Conservation (phyloP, 2,329 filamentous ascomycete species). For the Boeremia lycopersici region DNA sequence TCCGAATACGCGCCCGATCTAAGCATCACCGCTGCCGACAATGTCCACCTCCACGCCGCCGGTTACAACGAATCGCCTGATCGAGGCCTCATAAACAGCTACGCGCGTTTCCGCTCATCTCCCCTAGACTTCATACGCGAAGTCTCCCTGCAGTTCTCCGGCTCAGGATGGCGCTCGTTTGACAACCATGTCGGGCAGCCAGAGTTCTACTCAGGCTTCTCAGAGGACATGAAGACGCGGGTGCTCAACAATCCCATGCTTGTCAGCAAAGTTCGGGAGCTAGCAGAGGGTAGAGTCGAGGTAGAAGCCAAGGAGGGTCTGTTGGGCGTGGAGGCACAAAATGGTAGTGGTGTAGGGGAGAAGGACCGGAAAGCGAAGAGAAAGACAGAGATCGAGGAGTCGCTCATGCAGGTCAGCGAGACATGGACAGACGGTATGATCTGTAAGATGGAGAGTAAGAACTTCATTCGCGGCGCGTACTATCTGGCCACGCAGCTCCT, state of each 20-base stretch:
- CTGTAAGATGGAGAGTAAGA: constrained; percentile 96
- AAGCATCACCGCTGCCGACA: constrained; percentile 53
- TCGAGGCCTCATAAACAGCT: constrained; percentile 76
- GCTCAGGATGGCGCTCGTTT: constrained; percentile 94
- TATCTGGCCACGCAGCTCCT: constrained; percentile 87
- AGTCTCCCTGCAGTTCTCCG: constrained; percentile 89
- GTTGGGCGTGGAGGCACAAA: constrained; percentile 31
- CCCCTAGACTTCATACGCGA: constrained; percentile 85
- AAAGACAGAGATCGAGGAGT: constrained; percentile 73
- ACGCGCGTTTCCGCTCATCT: constrained; percentile 80
- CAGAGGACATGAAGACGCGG: constrained; percentile 81
- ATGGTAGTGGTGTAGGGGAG: constrained; percentile 48
- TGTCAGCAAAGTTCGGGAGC: constrained; percentile 72
- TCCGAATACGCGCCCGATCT: constrained; percentile 51
- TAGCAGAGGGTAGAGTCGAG: constrained; percentile 75
- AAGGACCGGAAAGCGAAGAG: constrained; percentile 62
- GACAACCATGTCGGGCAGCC: constrained; percentile 88
- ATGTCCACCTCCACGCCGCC: constrained; percentile 53
- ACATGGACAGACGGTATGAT: constrained; percentile 95
- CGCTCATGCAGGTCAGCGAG: constrained; percentile 80
- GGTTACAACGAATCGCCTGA: constrained; percentile 58
- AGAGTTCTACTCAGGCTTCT: constrained; percentile 91
- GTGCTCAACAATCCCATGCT: constrained; percentile 79
- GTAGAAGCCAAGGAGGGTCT: constrained; percentile 79
- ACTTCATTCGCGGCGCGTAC: constrained; percentile 90